Evolutionary conservation across 768 basidiomycete genomes (phyloP).

Genomic region (Pisolithus sp.): DNA sequence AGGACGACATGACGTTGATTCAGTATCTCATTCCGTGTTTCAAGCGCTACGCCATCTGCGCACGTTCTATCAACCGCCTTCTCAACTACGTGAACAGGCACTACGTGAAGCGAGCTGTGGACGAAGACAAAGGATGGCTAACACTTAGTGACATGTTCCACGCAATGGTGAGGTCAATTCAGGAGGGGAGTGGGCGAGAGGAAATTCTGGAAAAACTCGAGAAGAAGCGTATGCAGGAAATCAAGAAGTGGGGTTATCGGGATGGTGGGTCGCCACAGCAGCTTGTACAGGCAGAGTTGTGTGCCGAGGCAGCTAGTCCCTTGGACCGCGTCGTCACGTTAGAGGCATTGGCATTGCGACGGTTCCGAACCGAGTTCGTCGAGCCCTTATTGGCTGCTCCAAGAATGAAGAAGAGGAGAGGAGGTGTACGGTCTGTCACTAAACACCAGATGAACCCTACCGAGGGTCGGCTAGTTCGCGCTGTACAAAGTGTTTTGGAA

Average conservation of each 20-base stretch:
- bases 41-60: conserved; percentile 63
- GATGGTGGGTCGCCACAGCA: conserved; percentile 43
- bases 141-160: conserved; percentile 60
- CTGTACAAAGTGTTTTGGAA: conserved; percentile 60
- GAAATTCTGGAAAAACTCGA: conserved; percentile 51
- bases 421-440: conserved; percentile 37
- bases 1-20: conserved; percentile 60
- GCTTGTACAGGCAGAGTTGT: conserved; percentile 55
- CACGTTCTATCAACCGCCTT: conserved; percentile 62
- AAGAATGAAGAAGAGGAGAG: conserved; percentile 47
- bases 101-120: conserved; percentile 69
- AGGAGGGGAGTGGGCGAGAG: conserved; percentile 50
- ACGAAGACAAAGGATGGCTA: conserved; percentile 77
- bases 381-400: conserved; percentile 64
- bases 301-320: conserved; percentile 69
- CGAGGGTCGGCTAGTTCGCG: conserved; percentile 63
- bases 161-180: conserved; percentile 47
- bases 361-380: conserved; percentile 66
- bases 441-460: conserved; percentile 38
- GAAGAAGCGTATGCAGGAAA: conserved; percentile 55
- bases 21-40: conserved; percentile 69
- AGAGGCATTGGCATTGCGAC: conserved; percentile 57
- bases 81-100: conserved; percentile 68
- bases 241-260: conserved; percentile 66
- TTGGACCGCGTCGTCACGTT: conserved; percentile 61